Base-by-base conservation (phyloP, 768 basidiomycete genomes). In the Kwoniella sp. region DNA sequence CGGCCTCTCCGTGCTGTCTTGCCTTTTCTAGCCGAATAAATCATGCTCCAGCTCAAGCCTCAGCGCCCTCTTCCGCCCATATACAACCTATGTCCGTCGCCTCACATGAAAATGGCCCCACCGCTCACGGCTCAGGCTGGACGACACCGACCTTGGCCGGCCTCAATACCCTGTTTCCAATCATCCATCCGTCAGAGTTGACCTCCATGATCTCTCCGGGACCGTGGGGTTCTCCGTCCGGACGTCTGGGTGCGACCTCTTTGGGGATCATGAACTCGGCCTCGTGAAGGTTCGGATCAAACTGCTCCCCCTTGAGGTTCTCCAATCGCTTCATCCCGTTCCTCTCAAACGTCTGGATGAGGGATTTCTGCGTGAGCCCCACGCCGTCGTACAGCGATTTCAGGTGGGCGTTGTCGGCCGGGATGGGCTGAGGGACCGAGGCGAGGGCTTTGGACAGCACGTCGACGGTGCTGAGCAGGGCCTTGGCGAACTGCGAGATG, bases 81-180 rank as follows among this genome's bases (percentile, higher is more conserved):
- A n/a, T n/a, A n/a, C n/a, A n/a, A n/a, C n/a, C n/a, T n/a, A n/a
- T n/a, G n/a, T n/a, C n/a, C n/a, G n/a, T n/a, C n/a, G n/a, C n/a
- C n/a, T n/a, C n/a, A 15, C 34, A 36, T 15, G 34, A 32, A 32
- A 32, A 32, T 32, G 15, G 31, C 8, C 31, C 31, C 31, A 32
- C 8, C 15, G 31, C 31, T 32, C 31, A 15, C 8, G 31, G 15
- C 50, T 70, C 69, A 7, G 62, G 58, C 76, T 89, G 87, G 15
- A 84, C 91, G 23, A 96, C 92, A 50, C 93, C 95, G 51, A 98
- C 95, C 78, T 96, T 90, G 19, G 95, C 91, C 3, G 95, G 89
- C 50, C 95, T 82, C 72, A 99, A 76, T 50, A 92, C 82, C 56
- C 95, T 82, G 61, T 89, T 88, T 77, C 93, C 95, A 77, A 99